A percentile compares a stretch with the other conserved stretches of the same genome.
Evolutionary conservation across 306 rosid genomes (phyloP).

Genomic region (Castanea mollissima): DNA sequence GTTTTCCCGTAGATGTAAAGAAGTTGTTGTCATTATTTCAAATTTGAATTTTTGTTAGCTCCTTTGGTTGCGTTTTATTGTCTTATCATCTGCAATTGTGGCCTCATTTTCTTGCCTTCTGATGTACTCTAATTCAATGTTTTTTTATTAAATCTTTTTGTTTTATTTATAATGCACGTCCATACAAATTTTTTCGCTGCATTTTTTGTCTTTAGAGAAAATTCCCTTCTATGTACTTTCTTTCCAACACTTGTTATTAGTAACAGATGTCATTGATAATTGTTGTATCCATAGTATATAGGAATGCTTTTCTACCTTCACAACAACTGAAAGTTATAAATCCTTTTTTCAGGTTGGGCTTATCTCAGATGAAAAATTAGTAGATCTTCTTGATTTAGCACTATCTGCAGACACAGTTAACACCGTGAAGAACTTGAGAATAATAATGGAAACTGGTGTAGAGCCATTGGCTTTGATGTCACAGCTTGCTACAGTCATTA

Average conservation of each 20-base stretch:
- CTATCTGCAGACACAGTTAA: constrained; percentile 95
- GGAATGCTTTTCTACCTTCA: constrained; percentile 5
- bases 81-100: neutral
- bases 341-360: constrained; percentile 81
- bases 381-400: constrained; percentile 97
- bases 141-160: neutral
- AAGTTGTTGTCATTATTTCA: neutral
- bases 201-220: neutral
- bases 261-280: neutral
- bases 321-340: constrained; percentile 20
- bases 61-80: neutral
- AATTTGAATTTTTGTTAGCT: neutral
- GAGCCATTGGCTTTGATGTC: constrained; percentile 96
- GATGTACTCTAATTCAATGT: neutral
- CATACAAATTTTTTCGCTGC: neutral
- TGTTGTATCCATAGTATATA: constrained; percentile 7
- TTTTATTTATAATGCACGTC: neutral
- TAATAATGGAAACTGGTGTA: constrained; percentile 93
- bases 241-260: neutral
- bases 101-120: neutral
- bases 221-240: neutral
- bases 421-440: constrained; percentile 89
- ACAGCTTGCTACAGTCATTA: constrained; percentile 94
- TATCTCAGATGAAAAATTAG: constrained; percentile 92
- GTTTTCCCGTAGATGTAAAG: neutral